These are phyloP conservation scores for Fraxinus platypoda DNA, from an alignment of 305 asterid species.

Conservation along the genomic window DNA sequence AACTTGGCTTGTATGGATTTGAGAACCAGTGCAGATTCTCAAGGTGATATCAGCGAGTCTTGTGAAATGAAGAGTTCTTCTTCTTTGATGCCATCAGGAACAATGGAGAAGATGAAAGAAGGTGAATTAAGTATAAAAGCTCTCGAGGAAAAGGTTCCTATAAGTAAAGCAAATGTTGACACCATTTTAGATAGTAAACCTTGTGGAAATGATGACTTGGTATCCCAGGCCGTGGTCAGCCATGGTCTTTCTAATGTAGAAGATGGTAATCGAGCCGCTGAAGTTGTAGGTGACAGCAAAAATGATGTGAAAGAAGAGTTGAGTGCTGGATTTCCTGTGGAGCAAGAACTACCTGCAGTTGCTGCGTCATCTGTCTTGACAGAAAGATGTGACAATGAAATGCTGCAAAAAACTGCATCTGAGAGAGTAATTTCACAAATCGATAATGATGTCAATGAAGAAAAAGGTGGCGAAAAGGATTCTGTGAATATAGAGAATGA, in stretches of 20 bases:
- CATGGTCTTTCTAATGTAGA: slow-evolving; percentile 24
- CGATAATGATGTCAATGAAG: slow-evolving; percentile 11
- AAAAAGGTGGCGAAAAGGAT: slow-evolving; percentile 19
- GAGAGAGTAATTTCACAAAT: slow-evolving; percentile 19
- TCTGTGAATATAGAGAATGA: too few species aligned
- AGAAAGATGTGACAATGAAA: slow-evolving; percentile 22
- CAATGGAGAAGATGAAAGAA: slow-evolving; percentile 29
- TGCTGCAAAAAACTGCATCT: slow-evolving; percentile 18
- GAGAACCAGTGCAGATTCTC: slow-evolving; percentile 22
- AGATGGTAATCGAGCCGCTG: slow-evolving; percentile 29
- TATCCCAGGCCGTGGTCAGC: slow-evolving; percentile 23
- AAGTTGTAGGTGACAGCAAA: slow-evolving; percentile 29
- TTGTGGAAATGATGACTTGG: slow-evolving; percentile 20
- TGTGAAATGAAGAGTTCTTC: slow-evolving; percentile 29
- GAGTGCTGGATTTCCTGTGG: slow-evolving; percentile 10
- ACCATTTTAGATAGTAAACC: slow-evolving; percentile 22
- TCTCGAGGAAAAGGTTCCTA: slow-evolving; percentile 29
- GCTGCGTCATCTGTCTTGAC: slow-evolving; percentile 7
- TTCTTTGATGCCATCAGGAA: slow-evolving; percentile 24
- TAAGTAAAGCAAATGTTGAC: slow-evolving; percentile 11
- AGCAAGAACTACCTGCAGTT: slow-evolving; percentile 19
- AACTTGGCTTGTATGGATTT: slow-evolving; percentile 5
- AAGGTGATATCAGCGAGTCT: slow-evolving; percentile 25
- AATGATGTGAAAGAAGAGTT: slow-evolving; percentile 24
- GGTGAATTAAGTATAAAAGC: slow-evolving; percentile 27